phyloP scores from a whole-genome alignment of 257 asterid genomes.

The Fraxinus cuspidata region DNA sequence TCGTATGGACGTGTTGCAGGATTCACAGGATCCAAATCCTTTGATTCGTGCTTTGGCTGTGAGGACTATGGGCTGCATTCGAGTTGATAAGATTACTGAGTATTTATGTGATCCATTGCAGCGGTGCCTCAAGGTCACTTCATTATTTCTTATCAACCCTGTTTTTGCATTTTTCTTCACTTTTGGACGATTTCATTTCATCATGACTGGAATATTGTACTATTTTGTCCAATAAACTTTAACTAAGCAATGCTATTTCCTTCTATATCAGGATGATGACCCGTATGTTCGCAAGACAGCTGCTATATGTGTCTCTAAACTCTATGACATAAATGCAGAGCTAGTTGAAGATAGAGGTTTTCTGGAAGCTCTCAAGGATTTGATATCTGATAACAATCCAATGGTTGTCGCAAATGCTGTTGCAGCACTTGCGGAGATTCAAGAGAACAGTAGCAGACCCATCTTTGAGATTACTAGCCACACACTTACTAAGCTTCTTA shows the following conservation, averaged over 20 bases:
- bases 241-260: slow-evolving; percentile 29
- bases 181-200: slow-evolving; percentile 14
- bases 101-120: slow-evolving; percentile 97
- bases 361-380: slow-evolving; percentile 95
- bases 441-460: slow-evolving; percentile 84
- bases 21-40: slow-evolving; percentile 99
- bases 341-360: slow-evolving; percentile 99
- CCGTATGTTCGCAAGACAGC: slow-evolving; percentile 99
- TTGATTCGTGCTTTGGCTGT: slow-evolving; percentile 99
- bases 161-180: slow-evolving; percentile 24
- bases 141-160: slow-evolving; percentile 15
- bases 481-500: slow-evolving; percentile 95
- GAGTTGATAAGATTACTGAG: slow-evolving; percentile 97
- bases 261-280: slow-evolving; percentile 83
- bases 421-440: slow-evolving; percentile 98
- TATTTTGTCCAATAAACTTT: slow-evolving; percentile 16
- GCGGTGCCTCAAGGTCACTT: slow-evolving; percentile 89
- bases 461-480: slow-evolving; percentile 94
- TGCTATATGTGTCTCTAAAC: slow-evolving; percentile 99
- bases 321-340: slow-evolving; percentile 97
- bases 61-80: slow-evolving; percentile 99
- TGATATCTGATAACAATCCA: slow-evolving; percentile 97
- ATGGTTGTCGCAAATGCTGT: slow-evolving; percentile 99
- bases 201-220: slow-evolving; percentile 15
- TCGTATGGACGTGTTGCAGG: slow-evolving; percentile 48